Percentiles rank a stretch among this genome's conserved stretches.
Evolutionary conservation across 371 early-diverging fungal genomes (phyloP).

Genomic region (Saksenaea vasiformis): DNA sequence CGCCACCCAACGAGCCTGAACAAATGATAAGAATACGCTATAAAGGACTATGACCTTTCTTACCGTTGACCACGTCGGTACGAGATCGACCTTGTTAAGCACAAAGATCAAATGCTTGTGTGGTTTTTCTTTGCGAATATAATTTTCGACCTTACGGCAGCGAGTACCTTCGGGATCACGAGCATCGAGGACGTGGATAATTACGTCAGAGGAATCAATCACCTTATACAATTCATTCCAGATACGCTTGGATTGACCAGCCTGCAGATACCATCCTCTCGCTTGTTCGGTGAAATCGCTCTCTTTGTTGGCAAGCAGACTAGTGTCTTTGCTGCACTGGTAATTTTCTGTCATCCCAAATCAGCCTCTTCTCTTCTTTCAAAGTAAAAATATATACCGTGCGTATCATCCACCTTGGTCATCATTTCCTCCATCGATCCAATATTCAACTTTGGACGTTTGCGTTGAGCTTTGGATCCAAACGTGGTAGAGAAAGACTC

Average conservation of each 20-base stretch:
- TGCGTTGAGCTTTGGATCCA: conserved; percentile 94
- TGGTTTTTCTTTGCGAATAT: conserved; percentile 90
- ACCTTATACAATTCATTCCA: conserved; percentile 99
- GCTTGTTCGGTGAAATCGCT: conserved; percentile 74
- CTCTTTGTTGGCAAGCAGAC: conserved; percentile 72
- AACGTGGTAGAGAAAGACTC: conserved; percentile 91
- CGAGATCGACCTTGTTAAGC: conserved; percentile 99
- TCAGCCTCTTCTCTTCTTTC: neutral
- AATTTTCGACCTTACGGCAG: conserved; percentile 90
- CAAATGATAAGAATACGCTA: neutral
- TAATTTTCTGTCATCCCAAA: conserved; percentile 59
- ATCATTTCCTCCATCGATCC: conserved; percentile 87
- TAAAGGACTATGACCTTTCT: conserved; percentile 18
- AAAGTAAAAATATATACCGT: conserved; percentile 43
- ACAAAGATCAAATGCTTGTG: conserved; percentile 99
- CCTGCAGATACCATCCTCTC: conserved; percentile 86
- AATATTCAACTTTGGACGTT: conserved; percentile 83
- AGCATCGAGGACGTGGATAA: conserved; percentile 98
- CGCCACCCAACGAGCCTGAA: conserved; percentile 88
- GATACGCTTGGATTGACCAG: conserved; percentile 98
- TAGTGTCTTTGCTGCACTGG: conserved; percentile 72
- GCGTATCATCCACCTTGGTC: conserved; percentile 60
- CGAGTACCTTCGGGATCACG: conserved; percentile 98
- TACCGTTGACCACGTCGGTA: conserved; percentile 99
- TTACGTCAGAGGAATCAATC: conserved; percentile 98